Base-by-base conservation (phyloP, 306 rosid genomes). In the Benincasa hispida region DNA sequence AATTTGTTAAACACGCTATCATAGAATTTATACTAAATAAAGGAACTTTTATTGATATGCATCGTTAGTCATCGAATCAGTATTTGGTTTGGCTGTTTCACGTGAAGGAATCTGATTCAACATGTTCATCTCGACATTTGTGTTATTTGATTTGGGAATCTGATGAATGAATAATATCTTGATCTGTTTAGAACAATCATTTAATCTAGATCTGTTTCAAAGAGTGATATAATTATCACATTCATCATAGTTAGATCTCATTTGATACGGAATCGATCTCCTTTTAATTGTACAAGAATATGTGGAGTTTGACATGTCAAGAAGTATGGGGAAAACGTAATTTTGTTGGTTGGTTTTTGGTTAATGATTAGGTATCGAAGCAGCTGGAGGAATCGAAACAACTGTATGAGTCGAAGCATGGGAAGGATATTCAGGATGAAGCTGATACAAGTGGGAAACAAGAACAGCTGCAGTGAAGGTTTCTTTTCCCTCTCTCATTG, bases 351-450 rank as follows among this genome's bases (percentile, higher is more conserved):
- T 72, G 6, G 21, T 6, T 57, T 77, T 67, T 79, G 32, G 13
- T 39, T 83, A 35, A 50, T 81, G 59, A 66, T 77, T 78, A 93
- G 98, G 88, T 93, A 60, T 87, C 96, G 19, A 90, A 80, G 81
- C 90, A 91, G 63, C 87, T 93, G 82, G 91, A 87, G 83, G 96
- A 88, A 77, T 79, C 90, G 82, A 86, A 61, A 78, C 85, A 66
- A 48, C 88, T 88, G 78, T 91, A 93, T 54, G 94, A 93, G 82
- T 83, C 78, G 81, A 87, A 88, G 85, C 85, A 85, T 22, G 94
- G 89, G 58, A 91, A 84, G 80, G 18, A 24, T 21, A 72, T 50
- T 76, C 77, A 75, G 65, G 70, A 84, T 14, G 75, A 50, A 7
- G 35, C 80, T 19, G 89, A 76, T 55, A 35, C 55, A 34, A 58